Evolutionary conservation across 169 alveolate genomes (phyloP).

Genomic region (Eimeria falciformis): DNA sequence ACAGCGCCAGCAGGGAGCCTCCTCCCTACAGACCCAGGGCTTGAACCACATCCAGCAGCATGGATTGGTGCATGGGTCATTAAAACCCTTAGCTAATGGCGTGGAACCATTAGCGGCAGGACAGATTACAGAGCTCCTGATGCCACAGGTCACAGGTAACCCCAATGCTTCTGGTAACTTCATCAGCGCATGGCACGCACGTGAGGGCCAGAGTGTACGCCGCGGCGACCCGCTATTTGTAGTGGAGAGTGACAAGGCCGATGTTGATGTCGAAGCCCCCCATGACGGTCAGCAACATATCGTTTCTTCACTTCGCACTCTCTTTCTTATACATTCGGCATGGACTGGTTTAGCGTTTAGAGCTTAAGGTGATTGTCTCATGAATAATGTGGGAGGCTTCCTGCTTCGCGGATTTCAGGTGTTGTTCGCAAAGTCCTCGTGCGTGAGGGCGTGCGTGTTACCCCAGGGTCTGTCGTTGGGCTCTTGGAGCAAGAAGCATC

Average conservation of each 20-base stretch:
- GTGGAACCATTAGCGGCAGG: no score
- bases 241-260: conserved; percentile 84
- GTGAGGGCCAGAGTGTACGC: conserved; percentile 3
- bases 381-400: neutral
- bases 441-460: neutral
- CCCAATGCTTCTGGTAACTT: neutral
- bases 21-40: no score
- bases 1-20: no score
- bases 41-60: no score
- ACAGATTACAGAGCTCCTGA: neutral
- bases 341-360: neutral
- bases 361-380: neutral
- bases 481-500: neutral
- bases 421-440: conserved; percentile 3
- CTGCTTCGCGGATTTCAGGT: neutral
- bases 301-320: neutral
- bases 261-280: conserved; percentile 84
- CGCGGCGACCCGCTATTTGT: conserved; percentile 68
- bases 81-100: no score
- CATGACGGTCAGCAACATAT: conserved; percentile 77
- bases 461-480: conserved; percentile 2
- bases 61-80: no score
- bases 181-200: neutral
- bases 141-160: neutral
- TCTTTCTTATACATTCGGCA: no score